These are phyloP conservation scores for Phytophthora pisi DNA, from an alignment of 352 stramenopile species.

Conservation along the genomic window DNA sequence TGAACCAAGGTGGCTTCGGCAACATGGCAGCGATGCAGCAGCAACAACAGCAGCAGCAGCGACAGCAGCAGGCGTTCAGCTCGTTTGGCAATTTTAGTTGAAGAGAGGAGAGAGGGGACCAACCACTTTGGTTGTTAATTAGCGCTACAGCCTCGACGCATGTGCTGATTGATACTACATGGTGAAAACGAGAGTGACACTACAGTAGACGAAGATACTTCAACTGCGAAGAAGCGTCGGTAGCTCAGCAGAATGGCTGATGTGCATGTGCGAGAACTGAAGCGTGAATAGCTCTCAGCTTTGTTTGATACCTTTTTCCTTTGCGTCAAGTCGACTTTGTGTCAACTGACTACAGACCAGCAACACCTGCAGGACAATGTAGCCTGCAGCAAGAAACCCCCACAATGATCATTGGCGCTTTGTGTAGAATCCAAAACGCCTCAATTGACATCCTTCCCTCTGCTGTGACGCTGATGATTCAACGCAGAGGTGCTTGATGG, in stretches of 20 bases:
- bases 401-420: slow-evolving; percentile 32
- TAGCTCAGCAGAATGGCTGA: slow-evolving; percentile 24
- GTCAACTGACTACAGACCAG: background rate
- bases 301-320: background rate
- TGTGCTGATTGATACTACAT: too few species aligned
- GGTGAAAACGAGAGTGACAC: slow-evolving; percentile 24
- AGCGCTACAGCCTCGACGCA: slow-evolving; percentile 19
- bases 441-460: slow-evolving; percentile 28
- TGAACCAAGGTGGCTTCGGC: slow-evolving; percentile 59
- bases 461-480: slow-evolving; percentile 27
- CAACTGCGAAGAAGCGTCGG: slow-evolving; percentile 11
- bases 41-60: slow-evolving; percentile 61
- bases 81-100: slow-evolving; percentile 59
- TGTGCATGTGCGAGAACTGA: slow-evolving; percentile 16
- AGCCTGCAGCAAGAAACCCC: slow-evolving; percentile 12
- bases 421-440: slow-evolving; percentile 30
- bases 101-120: slow-evolving; percentile 12
- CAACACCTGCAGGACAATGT: background rate
- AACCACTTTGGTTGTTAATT: slow-evolving; percentile 14
- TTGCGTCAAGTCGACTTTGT: background rate
- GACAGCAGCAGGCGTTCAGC: slow-evolving; percentile 66
- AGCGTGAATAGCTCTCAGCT: background rate
- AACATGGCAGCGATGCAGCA: slow-evolving; percentile 55
- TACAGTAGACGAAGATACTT: slow-evolving; percentile 27
- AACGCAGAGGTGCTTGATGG: slow-evolving; percentile 25